Evolutionary conservation across 768 basidiomycete genomes (phyloP), one percentile per base, ranked within the genome.

Genomic region (Boletus huronensis): DNA sequence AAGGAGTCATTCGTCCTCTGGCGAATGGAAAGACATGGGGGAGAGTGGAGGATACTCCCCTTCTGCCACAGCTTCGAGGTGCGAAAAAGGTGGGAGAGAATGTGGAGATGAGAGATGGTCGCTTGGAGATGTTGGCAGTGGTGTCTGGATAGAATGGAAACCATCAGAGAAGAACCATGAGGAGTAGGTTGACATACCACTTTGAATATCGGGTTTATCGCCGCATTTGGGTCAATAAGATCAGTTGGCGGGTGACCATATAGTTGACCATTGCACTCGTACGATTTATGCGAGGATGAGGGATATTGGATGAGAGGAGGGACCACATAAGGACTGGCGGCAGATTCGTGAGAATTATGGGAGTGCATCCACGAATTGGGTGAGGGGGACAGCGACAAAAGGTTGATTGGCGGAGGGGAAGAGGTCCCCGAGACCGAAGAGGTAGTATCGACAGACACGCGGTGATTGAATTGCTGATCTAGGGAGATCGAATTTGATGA

Each of bases 141-240:
- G 81, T 54, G 83, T 79, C 83, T 87, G 44, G 51, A 40, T 25
- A 38, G 47, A 39, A 51, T 16, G 31, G 42, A 23, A 54, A 45
- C 52, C 14, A 46, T 58, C 39, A 68, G 48, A 36, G 28, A 36
- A 31, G 35, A 43, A 25, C 53, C 13, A 34, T 5, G 32, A 45
- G 6, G 9, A 35, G 28, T 3, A 52, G 2, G 28, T 35, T 53
- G 19, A 83, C 90, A 77, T 74, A 92, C 90, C 77, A 93, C 90
- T 82, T 89, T 87, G 78, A 93, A 93, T 68, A 92, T 91, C 28
- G 90, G 88, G 70, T 93, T 90, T 65, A 91, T 88, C 32, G 78
- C 80, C 43, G 84, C 81, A 66, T 84, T 85, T 35, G 88, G 78
- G 16, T 80, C 81, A 50, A 79, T 72, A 44, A 78, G 78, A 34